Evolutionary conservation across 2,329 filamentous ascomycete species (phyloP), one percentile per base, ranked within the genome.

Genomic region (Aureobasidium sp.): DNA sequence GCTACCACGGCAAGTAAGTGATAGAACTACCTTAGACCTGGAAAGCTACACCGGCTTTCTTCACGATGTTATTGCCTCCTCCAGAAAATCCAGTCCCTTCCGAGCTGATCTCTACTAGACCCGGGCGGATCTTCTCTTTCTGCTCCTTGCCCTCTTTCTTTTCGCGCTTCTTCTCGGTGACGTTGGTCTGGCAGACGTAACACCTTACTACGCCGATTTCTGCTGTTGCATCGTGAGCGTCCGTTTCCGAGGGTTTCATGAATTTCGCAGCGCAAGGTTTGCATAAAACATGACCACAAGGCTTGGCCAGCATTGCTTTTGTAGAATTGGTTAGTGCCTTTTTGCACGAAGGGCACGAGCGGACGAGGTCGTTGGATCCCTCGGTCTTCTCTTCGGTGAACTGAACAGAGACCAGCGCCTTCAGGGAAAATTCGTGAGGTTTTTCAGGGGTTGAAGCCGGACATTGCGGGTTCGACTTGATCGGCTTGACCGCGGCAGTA

Each of bases 11-110:
- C 13, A 15, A 35, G 29, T 5, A 49, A 15, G 11, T 37, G 35
- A 42, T 42, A 1, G 35, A 8, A 13, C 7, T 53, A 13, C 25
- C 4, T 59, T 64, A 94, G 70, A 89, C 93, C 70, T 95, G 89
- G 72, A 96, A 96, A 0, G 86, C 87, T 19, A 95, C 84, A 0
- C 88, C 87, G 3, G 81, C 76, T 71, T 86, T 94, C 74, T 88
- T 88, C 17, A 95, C 90, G 67, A 89, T 83, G 69, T 88, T 95
- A 55, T 83, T 82, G 2, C 94, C 93, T n/a, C 87, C 86, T 4
- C 90, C 88, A 4, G 93, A 92, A 73, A 96, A 97, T 0, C 93
- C 93, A 0, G 93, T 97, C 0, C 93, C 93, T 67, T 96, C 93
- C 37, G 87, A 89, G 65, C 83, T 85, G 51, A 97, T 81, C 69